These are phyloP conservation scores for Usnea hakonensis DNA, from an alignment of 495 filamentous ascomycete species.

Conservation along the genomic window DNA sequence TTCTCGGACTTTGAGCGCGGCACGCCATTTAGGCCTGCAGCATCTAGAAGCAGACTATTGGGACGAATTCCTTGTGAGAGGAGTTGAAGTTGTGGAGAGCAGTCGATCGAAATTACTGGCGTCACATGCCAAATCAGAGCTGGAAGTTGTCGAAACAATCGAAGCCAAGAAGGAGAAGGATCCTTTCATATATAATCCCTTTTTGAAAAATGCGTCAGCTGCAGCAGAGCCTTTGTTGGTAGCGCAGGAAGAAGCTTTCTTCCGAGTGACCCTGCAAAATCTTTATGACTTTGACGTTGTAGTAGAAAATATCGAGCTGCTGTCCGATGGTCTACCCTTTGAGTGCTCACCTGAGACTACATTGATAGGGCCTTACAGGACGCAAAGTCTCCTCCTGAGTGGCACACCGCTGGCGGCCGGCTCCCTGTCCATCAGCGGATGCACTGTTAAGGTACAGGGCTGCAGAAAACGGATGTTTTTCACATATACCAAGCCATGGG, in stretches of 20 bases:
- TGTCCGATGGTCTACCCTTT: constrained; percentile 62
- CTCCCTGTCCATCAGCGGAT: constrained; percentile 65
- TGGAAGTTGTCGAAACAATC: constrained; percentile 53
- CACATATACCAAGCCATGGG: constrained; percentile 72
- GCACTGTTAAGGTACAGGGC: constrained; percentile 67
- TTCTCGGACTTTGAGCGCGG: constrained; percentile 67
- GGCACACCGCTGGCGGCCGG: constrained; percentile 62
- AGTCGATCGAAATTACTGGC: constrained; percentile 51
- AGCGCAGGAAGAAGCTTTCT: constrained; percentile 65
- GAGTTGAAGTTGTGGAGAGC: constrained; percentile 57
- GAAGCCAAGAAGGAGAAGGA: constrained; percentile 51
- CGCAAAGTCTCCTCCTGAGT: constrained; percentile 65
- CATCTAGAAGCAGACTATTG: constrained; percentile 78
- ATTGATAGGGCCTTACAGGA: constrained; percentile 66
- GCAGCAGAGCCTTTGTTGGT: constrained; percentile 61
- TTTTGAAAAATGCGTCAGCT: constrained; percentile 48
- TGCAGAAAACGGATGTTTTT: constrained; percentile 77
- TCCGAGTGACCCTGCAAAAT: constrained; percentile 81
- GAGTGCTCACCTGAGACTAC: constrained; percentile 57
- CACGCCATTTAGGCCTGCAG: constrained; percentile 61
- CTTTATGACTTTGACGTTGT: constrained; percentile 88
- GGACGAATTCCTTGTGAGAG: constrained; percentile 90
- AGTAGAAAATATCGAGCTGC: constrained; percentile 71
- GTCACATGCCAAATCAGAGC: constrained; percentile 61
- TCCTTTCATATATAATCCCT: constrained; percentile 91